phyloP scores from a whole-genome alignment of 2,329 filamentous ascomycete species.

The Chaetomium strumarium region DNA sequence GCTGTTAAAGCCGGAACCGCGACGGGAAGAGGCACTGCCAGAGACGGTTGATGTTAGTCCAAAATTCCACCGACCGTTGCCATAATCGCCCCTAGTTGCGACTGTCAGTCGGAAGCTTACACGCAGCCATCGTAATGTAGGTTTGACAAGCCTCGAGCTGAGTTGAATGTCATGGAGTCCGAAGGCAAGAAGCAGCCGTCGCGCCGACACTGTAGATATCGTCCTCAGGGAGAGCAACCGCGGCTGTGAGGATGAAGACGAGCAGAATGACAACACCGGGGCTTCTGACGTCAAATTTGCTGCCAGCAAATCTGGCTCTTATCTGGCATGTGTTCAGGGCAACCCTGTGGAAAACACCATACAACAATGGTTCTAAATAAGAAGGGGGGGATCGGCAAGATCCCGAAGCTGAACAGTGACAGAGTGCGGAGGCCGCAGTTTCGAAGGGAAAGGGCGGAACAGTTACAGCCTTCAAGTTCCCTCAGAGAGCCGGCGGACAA shows the following conservation, averaged over 20 bases:
- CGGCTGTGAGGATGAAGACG: neutral
- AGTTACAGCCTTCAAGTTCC: too few species aligned
- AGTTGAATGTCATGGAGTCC: neutral
- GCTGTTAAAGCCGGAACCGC: slow-evolving; percentile 59
- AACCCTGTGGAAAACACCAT: neutral
- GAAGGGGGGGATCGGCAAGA: too few species aligned
- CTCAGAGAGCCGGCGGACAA: too few species aligned
- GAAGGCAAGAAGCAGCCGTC: neutral
- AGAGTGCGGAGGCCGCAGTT: too few species aligned
- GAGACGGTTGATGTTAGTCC: neutral
- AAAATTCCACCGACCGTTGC: neutral
- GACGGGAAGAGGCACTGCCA: slow-evolving; percentile 39
- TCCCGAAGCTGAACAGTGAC: too few species aligned
- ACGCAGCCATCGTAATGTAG: slow-evolving; percentile 13
- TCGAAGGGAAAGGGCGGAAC: too few species aligned
- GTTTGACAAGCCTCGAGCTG: too few species aligned
- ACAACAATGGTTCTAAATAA: neutral
- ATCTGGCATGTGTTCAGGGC: neutral
- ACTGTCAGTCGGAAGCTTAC: slow-evolving; percentile 12
- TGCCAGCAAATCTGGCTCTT: neutral
- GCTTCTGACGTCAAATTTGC: neutral
- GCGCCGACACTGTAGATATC: neutral
- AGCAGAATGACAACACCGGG: too few species aligned
- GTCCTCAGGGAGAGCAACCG: neutral
- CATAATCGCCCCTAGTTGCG: neutral